phyloP scores from a whole-genome alignment of 805 yeast species.

The Candida suzukii region DNA sequence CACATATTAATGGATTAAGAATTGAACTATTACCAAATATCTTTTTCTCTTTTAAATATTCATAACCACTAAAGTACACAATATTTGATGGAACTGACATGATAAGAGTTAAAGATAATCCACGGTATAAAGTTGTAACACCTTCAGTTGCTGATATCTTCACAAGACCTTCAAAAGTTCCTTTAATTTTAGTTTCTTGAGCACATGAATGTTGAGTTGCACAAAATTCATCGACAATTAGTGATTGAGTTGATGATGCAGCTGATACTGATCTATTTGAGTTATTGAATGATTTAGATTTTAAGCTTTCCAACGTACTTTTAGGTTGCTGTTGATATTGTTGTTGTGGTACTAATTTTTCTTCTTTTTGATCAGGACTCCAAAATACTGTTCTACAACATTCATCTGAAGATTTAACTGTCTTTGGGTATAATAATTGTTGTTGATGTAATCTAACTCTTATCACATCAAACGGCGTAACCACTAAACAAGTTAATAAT shows the following conservation, averaged over 20 bases:
- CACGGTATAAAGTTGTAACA: conserved; percentile 74
- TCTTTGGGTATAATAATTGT: conserved; percentile 42
- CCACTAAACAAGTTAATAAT: conserved; percentile 59
- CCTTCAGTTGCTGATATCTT: conserved; percentile 74
- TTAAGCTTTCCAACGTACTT: conserved; percentile 1
- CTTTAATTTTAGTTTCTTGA: conserved; percentile 37
- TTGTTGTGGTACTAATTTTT: not conserved
- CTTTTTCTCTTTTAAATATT: conserved; percentile 71
- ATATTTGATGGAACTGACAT: conserved; percentile 94
- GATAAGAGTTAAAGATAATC: conserved; percentile 68
- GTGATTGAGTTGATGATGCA: not conserved
- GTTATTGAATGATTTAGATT: conserved; percentile 5
- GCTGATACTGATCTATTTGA: conserved; percentile 24
- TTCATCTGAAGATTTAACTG: conserved; percentile 14
- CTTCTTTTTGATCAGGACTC: conserved; percentile 13
- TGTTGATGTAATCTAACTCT: conserved; percentile 75
- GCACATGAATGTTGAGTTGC: conserved; percentile 32
- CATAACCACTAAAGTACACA: conserved; percentile 92
- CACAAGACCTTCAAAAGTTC: conserved; percentile 69
- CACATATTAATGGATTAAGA: conserved; percentile 76
- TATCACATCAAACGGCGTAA: conserved; percentile 79
- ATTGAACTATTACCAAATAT: conserved; percentile 34
- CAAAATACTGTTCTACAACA: conserved; percentile 34
- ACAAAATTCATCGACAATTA: conserved; percentile 28
- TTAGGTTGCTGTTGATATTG: not conserved